These are phyloP conservation scores for Ogataea trehaloabstinens DNA, from an alignment of 805 yeast genomes.

Conservation along the genomic window DNA sequence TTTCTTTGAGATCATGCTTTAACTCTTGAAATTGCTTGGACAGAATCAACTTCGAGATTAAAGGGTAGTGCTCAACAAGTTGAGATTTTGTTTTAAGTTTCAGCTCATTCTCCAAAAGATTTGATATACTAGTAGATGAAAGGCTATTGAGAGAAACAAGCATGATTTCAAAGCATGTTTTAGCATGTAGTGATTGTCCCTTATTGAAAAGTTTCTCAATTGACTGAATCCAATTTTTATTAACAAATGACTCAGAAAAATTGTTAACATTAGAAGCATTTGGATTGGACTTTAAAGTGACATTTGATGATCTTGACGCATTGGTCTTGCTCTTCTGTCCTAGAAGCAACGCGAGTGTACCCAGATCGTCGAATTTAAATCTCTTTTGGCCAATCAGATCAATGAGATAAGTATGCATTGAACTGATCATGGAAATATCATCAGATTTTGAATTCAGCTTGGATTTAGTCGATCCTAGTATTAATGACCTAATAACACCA, in stretches of 20 bases:
- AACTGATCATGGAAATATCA: slow-evolving; percentile 41
- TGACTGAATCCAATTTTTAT: slow-evolving; percentile 53
- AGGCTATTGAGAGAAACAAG: slow-evolving; percentile 52
- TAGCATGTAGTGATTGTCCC: slow-evolving; percentile 53
- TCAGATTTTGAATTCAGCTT: slow-evolving; percentile 49
- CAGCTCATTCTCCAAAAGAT: slow-evolving; percentile 41
- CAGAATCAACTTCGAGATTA: slow-evolving; percentile 52
- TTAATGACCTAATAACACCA: slow-evolving; percentile 45
- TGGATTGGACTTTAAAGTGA: slow-evolving; percentile 13
- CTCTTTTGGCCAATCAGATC: slow-evolving; percentile 45
- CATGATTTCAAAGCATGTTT: slow-evolving; percentile 45
- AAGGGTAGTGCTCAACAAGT: slow-evolving; percentile 46
- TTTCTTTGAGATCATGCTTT: slow-evolving; percentile 51
- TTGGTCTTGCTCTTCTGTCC: slow-evolving; percentile 35
- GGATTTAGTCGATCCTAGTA: slow-evolving; percentile 54
- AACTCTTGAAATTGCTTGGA: slow-evolving; percentile 44
- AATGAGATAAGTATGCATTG: slow-evolving; percentile 53
- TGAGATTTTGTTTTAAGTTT: slow-evolving; percentile 42
- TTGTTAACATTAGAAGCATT: slow-evolving; percentile 9
- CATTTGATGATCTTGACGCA: slow-evolving; percentile 20
- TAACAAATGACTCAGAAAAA: slow-evolving; percentile 57
- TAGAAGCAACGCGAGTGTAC: slow-evolving; percentile 43
- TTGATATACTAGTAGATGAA: slow-evolving; percentile 40
- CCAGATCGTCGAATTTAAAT: slow-evolving; percentile 45
- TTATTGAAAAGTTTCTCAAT: slow-evolving; percentile 57